Percentiles rank a stretch among this genome's conserved stretches.
Conservation (phyloP, 208 protist genomes). For the Jaenimonas drosophilae region DNA sequence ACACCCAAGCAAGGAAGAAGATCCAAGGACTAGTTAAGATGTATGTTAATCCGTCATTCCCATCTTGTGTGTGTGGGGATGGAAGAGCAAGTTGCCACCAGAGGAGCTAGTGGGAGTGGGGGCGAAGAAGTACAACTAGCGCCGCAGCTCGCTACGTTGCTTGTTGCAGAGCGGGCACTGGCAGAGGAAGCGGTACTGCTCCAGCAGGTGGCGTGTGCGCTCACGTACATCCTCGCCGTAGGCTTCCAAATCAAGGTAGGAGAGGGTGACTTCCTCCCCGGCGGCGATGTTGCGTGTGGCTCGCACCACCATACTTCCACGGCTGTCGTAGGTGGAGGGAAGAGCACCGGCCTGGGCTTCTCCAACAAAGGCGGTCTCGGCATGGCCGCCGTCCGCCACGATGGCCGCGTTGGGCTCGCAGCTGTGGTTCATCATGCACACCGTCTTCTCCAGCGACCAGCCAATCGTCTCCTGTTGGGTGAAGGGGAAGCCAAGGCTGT, state of each 20-base stretch:
- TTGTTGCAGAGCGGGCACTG: slow-evolving; percentile 25
- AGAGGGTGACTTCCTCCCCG: slow-evolving; percentile 76
- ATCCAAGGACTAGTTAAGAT: no score
- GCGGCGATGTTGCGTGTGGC: slow-evolving; percentile 40
- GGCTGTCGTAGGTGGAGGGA: no score
- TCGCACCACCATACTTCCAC: slow-evolving; percentile 35
- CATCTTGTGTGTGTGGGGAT: no score
- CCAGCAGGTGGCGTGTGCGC: slow-evolving; percentile 32
- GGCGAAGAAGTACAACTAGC: no score
- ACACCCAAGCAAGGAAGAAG: no score
- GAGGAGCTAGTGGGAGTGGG: no score
- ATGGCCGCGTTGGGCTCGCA: slow-evolving; percentile 63
- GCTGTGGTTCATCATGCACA: slow-evolving; percentile 84
- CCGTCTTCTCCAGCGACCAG: slow-evolving; percentile 51
- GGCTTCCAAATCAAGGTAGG: slow-evolving; percentile 57
- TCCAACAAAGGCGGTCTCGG: slow-evolving; percentile 5
- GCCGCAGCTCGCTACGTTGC: slow-evolving; percentile 13
- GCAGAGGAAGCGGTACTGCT: slow-evolving; percentile 71
- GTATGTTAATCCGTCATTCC: no score
- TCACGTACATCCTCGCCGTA: slow-evolving; percentile 24
- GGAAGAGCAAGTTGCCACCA: no score
- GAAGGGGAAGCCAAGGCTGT: slow-evolving; percentile 80
- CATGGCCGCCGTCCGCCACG: slow-evolving; percentile 7
- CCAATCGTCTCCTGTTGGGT: slow-evolving; percentile 43
- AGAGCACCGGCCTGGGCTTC: slow-evolving; percentile 5